Conservation (phyloP, 2,329 filamentous ascomycete species). For the Pseudocercospora pini-densiflorae region DNA sequence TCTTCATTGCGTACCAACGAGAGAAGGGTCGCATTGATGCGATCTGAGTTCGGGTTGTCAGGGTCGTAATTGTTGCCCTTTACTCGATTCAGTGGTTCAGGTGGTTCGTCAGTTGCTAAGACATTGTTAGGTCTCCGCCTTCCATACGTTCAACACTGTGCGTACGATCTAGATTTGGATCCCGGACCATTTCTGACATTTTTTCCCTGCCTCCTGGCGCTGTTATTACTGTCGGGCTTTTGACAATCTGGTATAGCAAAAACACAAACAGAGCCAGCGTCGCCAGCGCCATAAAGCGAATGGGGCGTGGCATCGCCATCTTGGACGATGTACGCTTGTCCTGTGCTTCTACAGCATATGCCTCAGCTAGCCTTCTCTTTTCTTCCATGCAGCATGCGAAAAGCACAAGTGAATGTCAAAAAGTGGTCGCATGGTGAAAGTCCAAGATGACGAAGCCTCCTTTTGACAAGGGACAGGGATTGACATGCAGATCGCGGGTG, state of each 20-base stretch:
- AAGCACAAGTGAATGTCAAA: not conserved
- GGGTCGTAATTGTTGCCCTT: constrained; percentile 75
- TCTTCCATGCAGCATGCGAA: constrained; percentile 8
- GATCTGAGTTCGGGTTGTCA: constrained; percentile 73
- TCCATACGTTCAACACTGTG: not conserved
- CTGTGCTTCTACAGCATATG: constrained; percentile 5
- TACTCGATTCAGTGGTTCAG: constrained; percentile 73
- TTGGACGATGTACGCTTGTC: constrained; percentile 34
- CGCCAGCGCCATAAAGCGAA: constrained; percentile 75
- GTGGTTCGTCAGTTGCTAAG: constrained; percentile 72
- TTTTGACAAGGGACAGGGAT: not conserved
- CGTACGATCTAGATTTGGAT: constrained; percentile 88
- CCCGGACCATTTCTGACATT: constrained; percentile 68
- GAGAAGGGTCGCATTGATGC: constrained; percentile 91
- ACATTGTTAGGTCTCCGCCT: not conserved
- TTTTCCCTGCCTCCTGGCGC: constrained; percentile 41
- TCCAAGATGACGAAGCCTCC: constrained; percentile 2
- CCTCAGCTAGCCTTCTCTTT: constrained; percentile 6
- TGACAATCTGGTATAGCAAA: constrained; percentile 76
- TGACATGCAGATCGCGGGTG: not conserved
- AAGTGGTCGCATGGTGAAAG: not conserved
- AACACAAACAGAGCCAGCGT: constrained; percentile 77
- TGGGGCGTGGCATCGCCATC: constrained; percentile 89
- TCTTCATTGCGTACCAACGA: constrained; percentile 93
- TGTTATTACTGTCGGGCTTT: constrained; percentile 54